Evolutionary conservation across 139 green algal genomes (phyloP).

Genomic region (Chlamydomonas asymmetrica): DNA sequence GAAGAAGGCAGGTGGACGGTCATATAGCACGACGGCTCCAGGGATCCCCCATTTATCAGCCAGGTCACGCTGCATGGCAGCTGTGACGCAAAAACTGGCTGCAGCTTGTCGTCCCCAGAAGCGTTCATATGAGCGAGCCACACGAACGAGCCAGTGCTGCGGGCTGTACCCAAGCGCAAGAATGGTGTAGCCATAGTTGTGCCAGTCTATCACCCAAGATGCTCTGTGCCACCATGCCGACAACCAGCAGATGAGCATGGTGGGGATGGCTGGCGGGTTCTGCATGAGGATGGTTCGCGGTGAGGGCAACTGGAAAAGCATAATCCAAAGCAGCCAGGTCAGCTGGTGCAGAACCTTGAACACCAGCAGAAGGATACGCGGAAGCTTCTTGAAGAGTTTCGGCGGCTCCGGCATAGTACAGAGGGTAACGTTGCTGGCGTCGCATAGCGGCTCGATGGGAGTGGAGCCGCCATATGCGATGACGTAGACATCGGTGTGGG

Average conservation of each 20-base stretch:
- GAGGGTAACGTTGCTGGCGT: constrained; percentile 37
- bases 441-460: constrained; percentile 48
- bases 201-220: constrained; percentile 91
- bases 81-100: constrained; percentile 83
- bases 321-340: constrained; percentile 58
- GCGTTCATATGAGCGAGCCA: constrained; percentile 56
- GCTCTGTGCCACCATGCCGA: constrained; percentile 60
- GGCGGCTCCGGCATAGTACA: constrained; percentile 35
- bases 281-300: constrained; percentile 76
- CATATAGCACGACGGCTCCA: constrained; percentile 85
- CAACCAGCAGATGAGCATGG: constrained; percentile 75
- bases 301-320: constrained; percentile 55
- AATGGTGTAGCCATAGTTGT: constrained; percentile 94
- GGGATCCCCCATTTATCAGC: constrained; percentile 67
- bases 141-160: constrained; percentile 47
- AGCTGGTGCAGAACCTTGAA: constrained; percentile 75
- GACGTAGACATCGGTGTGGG: constrained; percentile 58
- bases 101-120: constrained; percentile 52
- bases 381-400: constrained; percentile 36
- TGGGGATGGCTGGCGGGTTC: constrained; percentile 89
- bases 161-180: constrained; percentile 72
- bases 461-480: constrained; percentile 62
- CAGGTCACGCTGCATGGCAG: constrained; percentile 84
- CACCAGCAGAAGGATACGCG: constrained; percentile 51
- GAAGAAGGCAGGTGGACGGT: constrained; percentile 83